These are phyloP conservation scores for Aspergillus sclerotioniger DNA, from an alignment of 495 filamentous ascomycete species.

Conservation along the genomic window DNA sequence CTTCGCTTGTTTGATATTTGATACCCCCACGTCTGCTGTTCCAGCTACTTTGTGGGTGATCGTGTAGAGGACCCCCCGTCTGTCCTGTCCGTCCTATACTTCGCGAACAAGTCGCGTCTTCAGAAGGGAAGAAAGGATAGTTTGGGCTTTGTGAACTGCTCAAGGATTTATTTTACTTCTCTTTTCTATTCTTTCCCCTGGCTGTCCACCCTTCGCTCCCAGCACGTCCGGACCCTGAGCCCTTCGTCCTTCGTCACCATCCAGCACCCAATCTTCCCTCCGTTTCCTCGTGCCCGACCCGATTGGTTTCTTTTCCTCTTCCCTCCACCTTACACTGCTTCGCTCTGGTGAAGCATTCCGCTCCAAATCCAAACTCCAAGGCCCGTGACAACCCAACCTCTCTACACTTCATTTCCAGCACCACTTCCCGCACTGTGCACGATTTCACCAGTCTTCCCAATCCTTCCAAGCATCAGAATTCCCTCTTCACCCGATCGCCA, in stretches of 20 bases:
- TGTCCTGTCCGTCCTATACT: constrained; percentile 10
- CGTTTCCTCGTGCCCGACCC: constrained; percentile 26
- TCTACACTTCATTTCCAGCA: constrained; percentile 27
- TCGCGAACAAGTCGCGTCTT: constrained; percentile 18
- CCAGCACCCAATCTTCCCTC: constrained; percentile 25
- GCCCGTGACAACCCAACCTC: constrained; percentile 29
- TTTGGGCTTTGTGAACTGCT: constrained; percentile 16
- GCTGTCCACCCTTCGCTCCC: constrained; percentile 21
- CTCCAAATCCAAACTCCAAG: constrained; percentile 16
- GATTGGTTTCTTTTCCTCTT: constrained; percentile 21
- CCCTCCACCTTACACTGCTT: constrained; percentile 24
- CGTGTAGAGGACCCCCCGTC: constrained; percentile 6
- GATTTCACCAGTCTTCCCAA: constrained; percentile 32
- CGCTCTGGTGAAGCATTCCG: constrained; percentile 20
- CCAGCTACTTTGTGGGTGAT: constrained; percentile 9
- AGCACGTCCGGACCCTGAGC: constrained; percentile 24
- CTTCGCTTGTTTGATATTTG: constrained; percentile 7
- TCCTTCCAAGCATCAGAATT: constrained; percentile 44
- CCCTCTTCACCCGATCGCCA: constrained; percentile 45
- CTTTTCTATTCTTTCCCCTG: constrained; percentile 14
- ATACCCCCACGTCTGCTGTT: constrained; percentile 1
- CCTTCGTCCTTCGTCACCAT: constrained; percentile 17
- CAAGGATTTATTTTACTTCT: constrained; percentile 19
- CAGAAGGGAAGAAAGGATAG: constrained; percentile 20
- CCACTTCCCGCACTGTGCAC: constrained; percentile 36